Evolutionary conservation across 2,329 filamentous ascomycete genomes (phyloP).

Genomic region (Venturia nashicola): DNA sequence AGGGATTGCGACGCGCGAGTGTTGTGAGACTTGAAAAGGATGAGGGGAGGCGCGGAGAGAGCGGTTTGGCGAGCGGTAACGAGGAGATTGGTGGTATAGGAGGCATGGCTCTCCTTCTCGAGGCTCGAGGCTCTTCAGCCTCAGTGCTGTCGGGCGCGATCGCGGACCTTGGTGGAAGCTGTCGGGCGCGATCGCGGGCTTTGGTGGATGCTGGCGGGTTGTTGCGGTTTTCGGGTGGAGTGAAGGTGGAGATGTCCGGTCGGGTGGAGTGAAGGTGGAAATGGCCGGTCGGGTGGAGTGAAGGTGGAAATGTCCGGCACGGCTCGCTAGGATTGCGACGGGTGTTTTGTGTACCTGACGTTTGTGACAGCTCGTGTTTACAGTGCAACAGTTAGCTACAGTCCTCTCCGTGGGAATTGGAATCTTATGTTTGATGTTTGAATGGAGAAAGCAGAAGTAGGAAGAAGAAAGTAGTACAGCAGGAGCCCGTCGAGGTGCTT

Average conservation of each 20-base stretch:
- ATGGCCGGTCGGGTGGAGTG: too few species aligned
- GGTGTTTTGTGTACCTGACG: neutral
- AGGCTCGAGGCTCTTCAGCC: neutral
- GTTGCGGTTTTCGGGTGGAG: neutral
- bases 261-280: neutral
- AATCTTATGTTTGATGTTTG: neutral
- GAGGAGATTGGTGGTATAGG: neutral
- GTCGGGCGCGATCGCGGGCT: neutral
- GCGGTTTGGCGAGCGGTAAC: neutral
- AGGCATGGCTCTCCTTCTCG: neutral
- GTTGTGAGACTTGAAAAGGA: neutral
- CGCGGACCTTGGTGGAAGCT: too few species aligned
- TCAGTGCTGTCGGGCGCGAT: neutral
- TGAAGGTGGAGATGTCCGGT: neutral
- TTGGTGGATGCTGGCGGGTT: neutral
- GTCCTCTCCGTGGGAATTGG: neutral
- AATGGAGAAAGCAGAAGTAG: too few species aligned
- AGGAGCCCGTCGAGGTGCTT: neutral
- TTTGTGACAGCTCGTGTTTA: neutral
- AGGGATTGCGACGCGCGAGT: neutral
- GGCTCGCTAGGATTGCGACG: too few species aligned
- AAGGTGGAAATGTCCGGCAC: too few species aligned
- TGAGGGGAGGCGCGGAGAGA: conserved; percentile 3
- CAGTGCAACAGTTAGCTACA: neutral
- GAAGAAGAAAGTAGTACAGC: neutral